phyloP scores from a whole-genome alignment of 2,329 filamentous ascomycete species.

The Alternaria metachromatica region DNA sequence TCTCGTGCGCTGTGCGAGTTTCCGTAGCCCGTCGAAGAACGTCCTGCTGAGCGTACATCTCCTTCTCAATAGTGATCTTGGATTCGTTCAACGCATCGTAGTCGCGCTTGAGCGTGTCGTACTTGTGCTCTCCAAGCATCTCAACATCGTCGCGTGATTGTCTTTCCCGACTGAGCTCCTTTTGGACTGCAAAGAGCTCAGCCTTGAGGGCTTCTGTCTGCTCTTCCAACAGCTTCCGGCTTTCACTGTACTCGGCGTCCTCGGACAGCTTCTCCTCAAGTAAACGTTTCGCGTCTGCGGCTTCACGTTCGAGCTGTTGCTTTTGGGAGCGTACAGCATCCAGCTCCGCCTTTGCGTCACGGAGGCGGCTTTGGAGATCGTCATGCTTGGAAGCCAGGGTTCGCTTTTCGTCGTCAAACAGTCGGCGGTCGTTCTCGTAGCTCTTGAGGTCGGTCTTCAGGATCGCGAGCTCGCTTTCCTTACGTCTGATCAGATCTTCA shows the following conservation, averaged over 20 bases:
- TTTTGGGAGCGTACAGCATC: slow-evolving; percentile 87
- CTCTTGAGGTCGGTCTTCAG: slow-evolving; percentile 85
- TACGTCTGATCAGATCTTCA: slow-evolving; percentile 89
- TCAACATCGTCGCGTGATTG: slow-evolving; percentile 95
- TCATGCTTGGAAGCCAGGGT: slow-evolving; percentile 78
- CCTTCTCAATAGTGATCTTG: slow-evolving; percentile 97
- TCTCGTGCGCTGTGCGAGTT: slow-evolving; percentile 78
- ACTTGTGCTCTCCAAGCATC: slow-evolving; percentile 88
- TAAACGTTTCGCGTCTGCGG: slow-evolving; percentile 82
- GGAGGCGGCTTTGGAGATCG: slow-evolving; percentile 75
- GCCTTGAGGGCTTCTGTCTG: slow-evolving; percentile 88
- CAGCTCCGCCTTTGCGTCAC: slow-evolving; percentile 85
- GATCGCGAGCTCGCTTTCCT: slow-evolving; percentile 89
- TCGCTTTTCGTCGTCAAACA: slow-evolving; percentile 79
- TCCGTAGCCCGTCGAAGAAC: slow-evolving; percentile 85
- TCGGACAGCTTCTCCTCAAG: slow-evolving; percentile 89
- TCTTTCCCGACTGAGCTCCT: slow-evolving; percentile 86
- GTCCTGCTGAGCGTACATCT: slow-evolving; percentile 95
- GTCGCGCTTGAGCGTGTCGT: slow-evolving; percentile 80
- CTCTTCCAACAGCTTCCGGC: slow-evolving; percentile 80
- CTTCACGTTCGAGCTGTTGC: slow-evolving; percentile 83
- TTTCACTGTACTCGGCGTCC: slow-evolving; percentile 81
- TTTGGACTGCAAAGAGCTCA: slow-evolving; percentile 83
- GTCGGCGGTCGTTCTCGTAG: slow-evolving; percentile 78
- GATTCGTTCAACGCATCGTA: slow-evolving; percentile 87